Evolutionary conservation across 2,329 filamentous ascomycete genomes (phyloP), one percentile per base, ranked within the genome.

Genomic region (Claviceps sorghi): DNA sequence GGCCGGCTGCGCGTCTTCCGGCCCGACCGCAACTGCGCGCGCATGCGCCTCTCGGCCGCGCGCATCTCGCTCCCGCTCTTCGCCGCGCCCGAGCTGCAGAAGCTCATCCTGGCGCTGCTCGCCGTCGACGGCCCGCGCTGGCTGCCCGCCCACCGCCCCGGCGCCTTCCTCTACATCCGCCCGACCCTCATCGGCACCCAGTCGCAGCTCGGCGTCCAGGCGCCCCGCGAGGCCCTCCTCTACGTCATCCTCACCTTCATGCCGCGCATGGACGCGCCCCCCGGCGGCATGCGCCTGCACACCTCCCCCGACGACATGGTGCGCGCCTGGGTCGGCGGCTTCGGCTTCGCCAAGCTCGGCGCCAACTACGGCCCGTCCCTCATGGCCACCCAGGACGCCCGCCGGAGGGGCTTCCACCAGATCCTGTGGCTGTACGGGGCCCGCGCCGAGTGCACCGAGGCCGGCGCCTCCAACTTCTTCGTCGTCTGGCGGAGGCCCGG

Each of bases 381-480:
- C 51, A 75, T 88, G 51, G 86, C 88, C 3, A 89, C 89, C 48
- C 76, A 77, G 19, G 85, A 90, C 66, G 90, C 90, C 3, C 73
- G 82, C 52, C 72, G 71, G 11, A 71, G 78, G 42, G 90, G 91
- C 0, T 96, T 82, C 69, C 80, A 91, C 63, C 91, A 96, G 75
- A 84, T 96, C 52, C 77, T 96, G n/a, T 96, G 90, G 90, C 76
- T 96, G 49, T 93, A 95, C 62, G 88, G 88, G 1, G 68, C 79
- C 42, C 76, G 91, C 59, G 79, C 79, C 50, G 79, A 80, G 64
- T 89, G 94, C 57, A 96, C 90, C 2, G 90, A 96, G 72, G 90
- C 90, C 2, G 90, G 90, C 4, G 90, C 88, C 13, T 87, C 82
- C 62, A 96, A 96, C 70, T 95, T 95, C 71, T 95, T 96, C 63